A percentile compares a stretch with the other conserved stretches of the same genome.
Conservation (phyloP, 345 rosid genomes). For the Rhodamnia rubescens region DNA sequence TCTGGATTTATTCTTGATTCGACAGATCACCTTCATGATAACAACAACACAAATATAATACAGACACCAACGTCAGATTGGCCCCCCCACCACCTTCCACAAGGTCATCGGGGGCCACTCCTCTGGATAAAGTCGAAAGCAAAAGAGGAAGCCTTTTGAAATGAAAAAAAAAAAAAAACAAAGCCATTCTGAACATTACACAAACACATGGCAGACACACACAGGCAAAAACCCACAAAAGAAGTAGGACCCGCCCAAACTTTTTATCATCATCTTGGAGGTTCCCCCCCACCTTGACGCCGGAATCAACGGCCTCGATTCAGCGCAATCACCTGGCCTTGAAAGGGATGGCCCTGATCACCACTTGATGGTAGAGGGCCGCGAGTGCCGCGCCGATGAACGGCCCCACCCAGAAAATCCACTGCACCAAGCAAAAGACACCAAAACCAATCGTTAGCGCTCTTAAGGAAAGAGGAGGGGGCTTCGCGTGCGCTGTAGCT, state of each 20-base stretch:
- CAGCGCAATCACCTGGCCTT: neutral
- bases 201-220: neutral
- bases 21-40: neutral
- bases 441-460: neutral
- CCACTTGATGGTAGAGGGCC: slow-evolving; percentile 7
- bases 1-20: neutral
- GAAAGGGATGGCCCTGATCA: slow-evolving; percentile 12
- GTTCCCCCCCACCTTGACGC: neutral
- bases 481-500: neutral
- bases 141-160: neutral
- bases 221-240: neutral
- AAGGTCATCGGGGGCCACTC: neutral
- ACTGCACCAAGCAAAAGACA: neutral
- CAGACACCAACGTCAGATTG: neutral
- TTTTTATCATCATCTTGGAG: neutral
- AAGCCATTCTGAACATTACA: neutral
- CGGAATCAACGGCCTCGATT: neutral
- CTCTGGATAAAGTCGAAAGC: neutral
- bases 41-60: neutral
- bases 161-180: neutral
- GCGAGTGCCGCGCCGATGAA: slow-evolving; percentile 10
- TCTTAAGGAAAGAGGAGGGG: neutral
- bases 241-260: neutral
- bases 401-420: slow-evolving; percentile 15
- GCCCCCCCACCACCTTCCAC: too few species aligned